These are phyloP conservation scores for Albophoma yamanashiensis DNA, from an alignment of 2,329 filamentous ascomycete genomes.

Conservation along the genomic window DNA sequence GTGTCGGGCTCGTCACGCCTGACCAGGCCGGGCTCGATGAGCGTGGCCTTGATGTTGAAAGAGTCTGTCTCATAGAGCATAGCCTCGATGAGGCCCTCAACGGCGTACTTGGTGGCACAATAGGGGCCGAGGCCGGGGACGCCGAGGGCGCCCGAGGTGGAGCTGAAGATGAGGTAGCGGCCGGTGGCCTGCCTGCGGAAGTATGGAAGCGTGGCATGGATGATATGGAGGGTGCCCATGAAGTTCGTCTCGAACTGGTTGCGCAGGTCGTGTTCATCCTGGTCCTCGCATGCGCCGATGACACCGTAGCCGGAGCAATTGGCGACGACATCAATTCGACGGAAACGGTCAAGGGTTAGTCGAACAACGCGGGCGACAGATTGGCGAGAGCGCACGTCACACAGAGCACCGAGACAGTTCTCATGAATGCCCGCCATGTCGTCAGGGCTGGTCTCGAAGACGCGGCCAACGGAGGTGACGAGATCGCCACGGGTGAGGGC, in stretches of 20 bases:
- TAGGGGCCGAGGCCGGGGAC: constrained; percentile 90
- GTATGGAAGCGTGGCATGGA: constrained; percentile 79
- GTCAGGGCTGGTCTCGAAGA: constrained; percentile 62
- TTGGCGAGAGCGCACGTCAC: constrained; percentile 75
- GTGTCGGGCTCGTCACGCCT: constrained; percentile 69
- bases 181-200: constrained; percentile 68
- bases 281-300: constrained; percentile 91
- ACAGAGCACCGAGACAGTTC: constrained; percentile 71
- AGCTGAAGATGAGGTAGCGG: constrained; percentile 89
- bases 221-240: constrained; percentile 88
- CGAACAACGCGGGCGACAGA: constrained; percentile 67
- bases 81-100: constrained; percentile 89
- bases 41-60: constrained; percentile 87
- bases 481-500: constrained; percentile 72
- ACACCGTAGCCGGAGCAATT: constrained; percentile 95
- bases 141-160: constrained; percentile 82
- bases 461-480: constrained; percentile 77
- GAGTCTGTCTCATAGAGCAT: constrained; percentile 91
- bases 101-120: constrained; percentile 94
- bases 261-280: constrained; percentile 87
- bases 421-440: constrained; percentile 62
- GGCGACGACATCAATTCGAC: constrained; percentile 76
- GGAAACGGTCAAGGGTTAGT: constrained; percentile 62
- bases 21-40: constrained; percentile 86
- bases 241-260: constrained; percentile 98